Evolutionary conservation across 2,329 filamentous ascomycete genomes (phyloP).

Genomic region (Teratosphaeria gauchensis): DNA sequence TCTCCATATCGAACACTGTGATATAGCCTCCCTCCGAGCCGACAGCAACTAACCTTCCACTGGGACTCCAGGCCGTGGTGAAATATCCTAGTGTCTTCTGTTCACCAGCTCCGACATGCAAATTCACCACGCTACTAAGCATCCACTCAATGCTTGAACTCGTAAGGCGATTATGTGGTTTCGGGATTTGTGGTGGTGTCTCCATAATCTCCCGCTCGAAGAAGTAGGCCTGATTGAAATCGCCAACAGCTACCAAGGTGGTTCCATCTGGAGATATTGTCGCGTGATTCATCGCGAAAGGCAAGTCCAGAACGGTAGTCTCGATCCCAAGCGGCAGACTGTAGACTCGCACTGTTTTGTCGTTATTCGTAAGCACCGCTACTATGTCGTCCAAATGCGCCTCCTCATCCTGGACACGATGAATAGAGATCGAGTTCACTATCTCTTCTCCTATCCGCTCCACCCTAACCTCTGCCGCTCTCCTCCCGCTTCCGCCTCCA

Average conservation of each 20-base stretch:
- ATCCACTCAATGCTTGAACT: slow-evolving; percentile 30
- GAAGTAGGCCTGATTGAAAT: slow-evolving; percentile 78
- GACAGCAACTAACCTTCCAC: slow-evolving; percentile 61
- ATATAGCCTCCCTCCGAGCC: slow-evolving; percentile 75
- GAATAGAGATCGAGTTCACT: slow-evolving; percentile 58
- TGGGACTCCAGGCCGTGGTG: slow-evolving; percentile 66
- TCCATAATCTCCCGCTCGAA: slow-evolving; percentile 47
- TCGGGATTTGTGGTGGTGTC: slow-evolving; percentile 26
- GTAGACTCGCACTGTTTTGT: slow-evolving; percentile 78
- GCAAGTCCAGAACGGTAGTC: slow-evolving; percentile 62
- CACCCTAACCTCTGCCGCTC: slow-evolving; percentile 44
- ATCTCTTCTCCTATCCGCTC: slow-evolving; percentile 54
- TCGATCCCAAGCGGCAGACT: slow-evolving; percentile 59
- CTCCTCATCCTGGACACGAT: slow-evolving; percentile 47
- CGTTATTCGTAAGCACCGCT: slow-evolving; percentile 81
- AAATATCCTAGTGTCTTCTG: slow-evolving; percentile 51
- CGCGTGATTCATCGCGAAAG: slow-evolving; percentile 84
- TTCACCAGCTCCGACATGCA: slow-evolving; percentile 31
- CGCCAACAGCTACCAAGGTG: slow-evolving; percentile 72
- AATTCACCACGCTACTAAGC: slow-evolving; percentile 29
- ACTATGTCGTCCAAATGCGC: slow-evolving; percentile 43
- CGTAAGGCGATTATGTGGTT: slow-evolving; percentile 28
- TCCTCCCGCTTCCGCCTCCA: slow-evolving; percentile 20
- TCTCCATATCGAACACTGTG: slow-evolving; percentile 57
- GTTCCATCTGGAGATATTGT: slow-evolving; percentile 85